Evolutionary conservation across 208 protist species (phyloP).

Genomic region (Acanthamoeba castellanii): DNA sequence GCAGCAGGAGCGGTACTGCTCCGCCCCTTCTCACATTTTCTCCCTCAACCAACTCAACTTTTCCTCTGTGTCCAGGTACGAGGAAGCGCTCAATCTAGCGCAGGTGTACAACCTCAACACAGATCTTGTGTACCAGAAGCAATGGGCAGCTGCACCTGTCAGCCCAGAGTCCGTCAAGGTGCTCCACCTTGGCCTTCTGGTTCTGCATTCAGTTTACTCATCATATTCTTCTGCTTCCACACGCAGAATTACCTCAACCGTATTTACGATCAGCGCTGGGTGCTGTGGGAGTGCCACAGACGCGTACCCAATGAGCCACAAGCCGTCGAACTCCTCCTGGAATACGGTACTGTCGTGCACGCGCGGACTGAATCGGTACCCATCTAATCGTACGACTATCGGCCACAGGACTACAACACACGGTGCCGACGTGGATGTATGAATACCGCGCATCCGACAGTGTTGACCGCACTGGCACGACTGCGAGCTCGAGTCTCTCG

Average conservation of each 20-base stretch:
- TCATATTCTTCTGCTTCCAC: not conserved
- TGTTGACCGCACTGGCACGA: not conserved
- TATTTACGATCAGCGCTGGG: conserved; percentile 64
- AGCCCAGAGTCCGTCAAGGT: conserved; percentile 45
- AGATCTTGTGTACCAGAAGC: conserved; percentile 71
- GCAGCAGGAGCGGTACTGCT: not conserved
- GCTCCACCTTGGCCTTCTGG: not conserved
- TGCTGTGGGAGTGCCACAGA: conserved; percentile 64
- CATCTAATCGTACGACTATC: no score
- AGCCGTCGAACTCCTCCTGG: conserved; percentile 32
- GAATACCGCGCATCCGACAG: not conserved
- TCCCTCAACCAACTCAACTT: not conserved
- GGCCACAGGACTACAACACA: not conserved
- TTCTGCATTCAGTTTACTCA: not conserved
- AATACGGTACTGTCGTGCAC: conserved; percentile 29
- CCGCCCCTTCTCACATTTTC: not conserved
- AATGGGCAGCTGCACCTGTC: conserved; percentile 65
- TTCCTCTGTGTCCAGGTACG: not conserved
- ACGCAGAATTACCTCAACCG: conserved; percentile 55
- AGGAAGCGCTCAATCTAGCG: conserved; percentile 61
- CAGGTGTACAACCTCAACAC: conserved; percentile 64
- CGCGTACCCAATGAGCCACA: conserved; percentile 39
- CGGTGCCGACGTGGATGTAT: conserved; percentile 49
- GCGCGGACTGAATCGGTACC: no score
- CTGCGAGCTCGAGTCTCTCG: not conserved